phyloP scores from a whole-genome alignment of 352 stramenopile species.

The Phytophthora tubulina region DNA sequence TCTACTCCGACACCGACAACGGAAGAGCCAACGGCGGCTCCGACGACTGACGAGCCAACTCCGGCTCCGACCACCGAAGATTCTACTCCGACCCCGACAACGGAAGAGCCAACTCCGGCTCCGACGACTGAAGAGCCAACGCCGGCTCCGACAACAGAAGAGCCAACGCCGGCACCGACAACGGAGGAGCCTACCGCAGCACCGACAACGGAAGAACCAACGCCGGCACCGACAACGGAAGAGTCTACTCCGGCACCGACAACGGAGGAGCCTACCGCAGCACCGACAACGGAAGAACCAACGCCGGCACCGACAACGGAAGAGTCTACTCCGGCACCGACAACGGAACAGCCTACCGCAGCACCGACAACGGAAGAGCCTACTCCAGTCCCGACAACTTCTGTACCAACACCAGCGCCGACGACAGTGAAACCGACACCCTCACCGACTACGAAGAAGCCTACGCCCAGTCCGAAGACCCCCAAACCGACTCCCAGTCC shows the following conservation, averaged over 20 bases:
- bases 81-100: background rate
- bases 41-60: background rate
- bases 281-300: background rate
- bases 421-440: constrained; percentile 4
- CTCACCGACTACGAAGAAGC: background rate
- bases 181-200: background rate
- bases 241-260: background rate
- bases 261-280: background rate
- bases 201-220: background rate
- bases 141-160: background rate
- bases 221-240: background rate
- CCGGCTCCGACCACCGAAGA: background rate
- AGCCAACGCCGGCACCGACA: background rate
- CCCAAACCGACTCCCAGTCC: background rate
- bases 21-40: background rate
- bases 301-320: background rate
- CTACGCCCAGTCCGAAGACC: background rate
- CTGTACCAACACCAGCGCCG: constrained; percentile 1
- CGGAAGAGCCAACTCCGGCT: background rate
- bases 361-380: background rate
- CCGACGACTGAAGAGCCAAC: background rate
- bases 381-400: background rate
- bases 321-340: background rate
- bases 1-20: background rate
- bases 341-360: background rate